These are phyloP conservation scores for Suhomyces coccinellae DNA, from an alignment of 1,139 yeast genomes.

Conservation along the genomic window DNA sequence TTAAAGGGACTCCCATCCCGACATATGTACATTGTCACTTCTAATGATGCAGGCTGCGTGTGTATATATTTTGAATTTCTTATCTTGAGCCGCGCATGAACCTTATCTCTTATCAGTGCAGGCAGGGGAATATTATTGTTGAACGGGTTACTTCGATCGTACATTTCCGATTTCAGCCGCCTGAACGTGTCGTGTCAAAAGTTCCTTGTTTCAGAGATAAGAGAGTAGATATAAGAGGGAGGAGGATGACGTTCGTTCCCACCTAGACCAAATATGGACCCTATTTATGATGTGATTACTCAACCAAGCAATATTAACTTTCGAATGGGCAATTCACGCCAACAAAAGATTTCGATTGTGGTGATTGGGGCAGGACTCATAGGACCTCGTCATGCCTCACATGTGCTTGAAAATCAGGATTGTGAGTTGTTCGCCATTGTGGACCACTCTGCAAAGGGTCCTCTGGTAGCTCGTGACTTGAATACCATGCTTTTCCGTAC, in stretches of 20 bases:
- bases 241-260: not conserved
- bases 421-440: conserved; percentile 36
- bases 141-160: not conserved
- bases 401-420: conserved; percentile 25
- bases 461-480: conserved; percentile 29
- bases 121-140: not conserved
- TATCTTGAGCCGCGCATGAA: conserved; percentile 4
- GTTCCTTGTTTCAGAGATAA: not conserved
- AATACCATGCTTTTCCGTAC: conserved; percentile 28
- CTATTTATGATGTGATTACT: conserved; percentile 13
- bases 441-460: conserved; percentile 44
- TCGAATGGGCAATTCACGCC: not conserved
- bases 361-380: conserved; percentile 28
- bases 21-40: too few relatives aligned
- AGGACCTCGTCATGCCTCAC: conserved; percentile 28
- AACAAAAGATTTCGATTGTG: conserved; percentile 15
- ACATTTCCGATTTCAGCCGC: too few relatives aligned
- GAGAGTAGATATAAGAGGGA: not conserved
- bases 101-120: conserved; percentile 4
- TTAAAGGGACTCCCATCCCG: too few relatives aligned
- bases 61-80: not conserved
- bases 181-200: too few relatives aligned
- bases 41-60: too few relatives aligned
- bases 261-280: conserved; percentile 10
- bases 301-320: not conserved